Evolutionary conservation across 345 rosid species (phyloP), one percentile per base, ranked within the genome.

Genomic region (Aquilaria malaccensis): DNA sequence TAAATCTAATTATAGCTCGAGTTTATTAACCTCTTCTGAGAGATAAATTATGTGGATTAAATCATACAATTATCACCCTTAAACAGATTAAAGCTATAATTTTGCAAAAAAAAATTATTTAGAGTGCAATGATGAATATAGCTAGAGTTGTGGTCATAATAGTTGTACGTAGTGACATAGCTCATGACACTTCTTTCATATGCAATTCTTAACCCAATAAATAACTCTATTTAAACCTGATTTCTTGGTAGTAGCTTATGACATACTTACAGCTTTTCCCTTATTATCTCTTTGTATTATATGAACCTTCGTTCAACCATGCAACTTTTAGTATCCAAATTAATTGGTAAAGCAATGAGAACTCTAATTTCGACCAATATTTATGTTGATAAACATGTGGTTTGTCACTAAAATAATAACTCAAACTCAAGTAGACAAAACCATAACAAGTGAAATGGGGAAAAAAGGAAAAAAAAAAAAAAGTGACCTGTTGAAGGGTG

Each of bases 401-500:
- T 22, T 13, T 22, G 7, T 22, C 22, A 22, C 22, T 22, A 22
- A 22, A 13, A 22, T 4, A 33, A 56, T 11, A 30, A 2, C 14
- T 37, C 55, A 43, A 55, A 14, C 43, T 22, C 22, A 22, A 22
- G 22, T 22, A 22, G 22, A 22, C 22, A 22, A 22, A 22, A 22
- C 22, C 22, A 22, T 22, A 22, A 22, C 22, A 22, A 22, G 22
- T 22, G 22, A 22, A 22, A 22, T 22, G 22, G 22, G 22, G 1
- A 22, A 22, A 22, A 22, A 22, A 22, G 22, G 22, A 30, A 22
- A 22, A 22, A 14, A 13, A 3, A 30, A 64, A 37, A 56, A 45
- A 43, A 50, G 14, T 11, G 0, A 85, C 91, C 84, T 85, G 88
- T 37, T 85, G 88, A 43, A 88, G 91, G 56, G 91, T 83, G 79